phyloP scores from a whole-genome alignment of 1,139 yeast genomes.

The Candida buenavistaensis region DNA sequence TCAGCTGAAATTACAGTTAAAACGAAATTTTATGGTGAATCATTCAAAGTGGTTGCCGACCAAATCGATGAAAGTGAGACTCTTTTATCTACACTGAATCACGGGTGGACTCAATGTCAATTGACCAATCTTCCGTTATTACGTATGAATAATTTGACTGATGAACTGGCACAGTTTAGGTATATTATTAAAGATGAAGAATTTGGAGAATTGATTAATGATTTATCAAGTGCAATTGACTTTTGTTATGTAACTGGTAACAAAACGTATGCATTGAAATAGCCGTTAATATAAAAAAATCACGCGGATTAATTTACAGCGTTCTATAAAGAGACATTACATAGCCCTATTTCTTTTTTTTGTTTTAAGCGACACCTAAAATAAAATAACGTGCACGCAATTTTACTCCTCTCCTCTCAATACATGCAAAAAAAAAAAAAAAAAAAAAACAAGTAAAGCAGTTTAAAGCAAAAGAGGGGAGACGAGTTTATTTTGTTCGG shows the following conservation, averaged over 20 bases:
- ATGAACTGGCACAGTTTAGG: conserved; percentile 33
- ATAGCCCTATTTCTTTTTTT: no score
- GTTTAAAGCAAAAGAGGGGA: no score
- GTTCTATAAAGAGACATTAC: no score
- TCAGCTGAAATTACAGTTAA: conserved; percentile 23
- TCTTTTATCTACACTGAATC: conserved; percentile 30
- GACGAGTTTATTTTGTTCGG: background rate
- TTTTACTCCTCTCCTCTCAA: no score
- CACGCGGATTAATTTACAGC: no score
- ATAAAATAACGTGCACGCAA: no score
- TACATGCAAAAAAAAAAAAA: no score
- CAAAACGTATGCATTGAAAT: conserved; percentile 14
- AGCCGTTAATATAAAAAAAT: no score
- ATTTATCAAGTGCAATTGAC: conserved; percentile 22
- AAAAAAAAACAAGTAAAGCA: no score
- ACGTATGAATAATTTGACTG: conserved; percentile 33
- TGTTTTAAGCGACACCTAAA: no score
- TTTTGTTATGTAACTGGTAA: conserved; percentile 30
- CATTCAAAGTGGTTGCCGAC: conserved; percentile 21
- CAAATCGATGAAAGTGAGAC: conserved; percentile 16
- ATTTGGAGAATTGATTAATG: conserved; percentile 12
- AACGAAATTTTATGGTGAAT: conserved; percentile 30
- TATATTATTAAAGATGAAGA: conserved; percentile 22
- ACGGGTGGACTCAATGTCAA: conserved; percentile 40
- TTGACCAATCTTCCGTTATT: conserved; percentile 39